Base-by-base conservation (phyloP, 208 protist species). In the Leishmania gerbilli region DNA sequence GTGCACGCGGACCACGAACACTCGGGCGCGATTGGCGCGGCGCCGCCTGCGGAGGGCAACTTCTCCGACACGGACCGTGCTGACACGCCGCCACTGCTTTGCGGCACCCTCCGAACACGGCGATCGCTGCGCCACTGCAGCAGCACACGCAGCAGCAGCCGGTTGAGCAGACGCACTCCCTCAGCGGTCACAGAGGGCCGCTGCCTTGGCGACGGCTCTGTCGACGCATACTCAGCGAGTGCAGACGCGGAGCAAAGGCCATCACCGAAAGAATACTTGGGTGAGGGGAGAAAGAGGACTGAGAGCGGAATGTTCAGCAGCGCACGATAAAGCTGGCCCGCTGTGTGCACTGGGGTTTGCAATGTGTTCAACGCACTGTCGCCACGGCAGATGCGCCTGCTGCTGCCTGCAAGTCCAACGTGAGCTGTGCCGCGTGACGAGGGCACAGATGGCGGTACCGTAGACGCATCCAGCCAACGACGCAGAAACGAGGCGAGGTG, bases 241-340 rank as follows among this genome's bases (percentile, higher is more conserved):
- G 42, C 42, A 53, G 68, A 21, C 27, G 24, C 8, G 27, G 42
- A 15, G 24, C 3, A 47, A 53, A 72, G 24, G 21, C 6, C 15
- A 11, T 13, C 64, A n/a, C 37, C 19, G 27, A 40, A 4, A 31
- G n/a, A 45, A 21, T 7, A 2, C 37, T 13, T 31, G n/a, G 62
- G 5, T 45, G 77, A 24, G 24, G 77, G 77, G 8, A 81, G 37
- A 53, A 37, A 82, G 24, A 82, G 79, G 40, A 21, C 31, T 8
- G 55, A 77, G 24, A 80, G 82, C 5, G 90, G 90, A 77, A 93
- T 85, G 80, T 85, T 85, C 27, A 80, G 67, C 72, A 93, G 74
- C 1, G 90, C 90, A 7, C 79, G 71, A 62, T 91, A 91, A 6
- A 88, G 85, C 45, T 84, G 78, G 8, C 51, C 56, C 0, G 74